These are phyloP conservation scores for Fonsecaea erecta DNA, from an alignment of 2,329 filamentous ascomycete genomes.

Conservation along the genomic window DNA sequence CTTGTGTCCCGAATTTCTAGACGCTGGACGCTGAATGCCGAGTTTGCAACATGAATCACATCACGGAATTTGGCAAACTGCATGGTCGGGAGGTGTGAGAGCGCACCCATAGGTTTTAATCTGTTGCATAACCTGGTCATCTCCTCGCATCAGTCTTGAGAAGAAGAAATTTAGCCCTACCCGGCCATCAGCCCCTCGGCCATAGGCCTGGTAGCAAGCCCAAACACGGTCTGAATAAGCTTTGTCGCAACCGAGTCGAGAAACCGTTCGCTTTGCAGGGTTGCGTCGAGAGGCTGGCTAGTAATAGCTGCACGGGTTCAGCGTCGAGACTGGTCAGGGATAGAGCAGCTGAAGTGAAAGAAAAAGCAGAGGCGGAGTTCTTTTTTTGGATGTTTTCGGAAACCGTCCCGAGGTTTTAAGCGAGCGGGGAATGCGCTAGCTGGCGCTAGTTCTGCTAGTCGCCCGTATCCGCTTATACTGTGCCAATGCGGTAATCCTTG, in stretches of 20 bases:
- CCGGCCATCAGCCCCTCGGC: too few species aligned
- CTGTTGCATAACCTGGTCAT: not conserved
- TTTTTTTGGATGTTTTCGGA: not conserved
- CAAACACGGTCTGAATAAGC: not conserved
- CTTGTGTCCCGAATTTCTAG: too few species aligned
- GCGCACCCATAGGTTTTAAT: too few species aligned
- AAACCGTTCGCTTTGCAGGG: not conserved
- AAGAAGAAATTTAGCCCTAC: not conserved
- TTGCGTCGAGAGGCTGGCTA: not conserved
- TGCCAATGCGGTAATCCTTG: not conserved
- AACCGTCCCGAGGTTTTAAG: not conserved
- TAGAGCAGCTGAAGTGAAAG: not conserved
- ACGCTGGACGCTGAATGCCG: not conserved
- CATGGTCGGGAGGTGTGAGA: not conserved
- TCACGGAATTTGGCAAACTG: not conserved
- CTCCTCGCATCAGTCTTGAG: not conserved
- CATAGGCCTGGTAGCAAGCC: too few species aligned
- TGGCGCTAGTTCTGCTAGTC: not conserved
- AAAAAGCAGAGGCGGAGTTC: not conserved
- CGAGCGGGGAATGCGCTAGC: not conserved
- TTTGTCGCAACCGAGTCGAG: not conserved
- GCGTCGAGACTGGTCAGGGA: not conserved
- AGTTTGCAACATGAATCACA: not conserved
- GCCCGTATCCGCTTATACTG: not conserved
- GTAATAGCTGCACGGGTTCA: not conserved